Evolutionary conservation across 1,284 basidiomycete genomes (phyloP).

Genomic region (Bjerkandera adusta): DNA sequence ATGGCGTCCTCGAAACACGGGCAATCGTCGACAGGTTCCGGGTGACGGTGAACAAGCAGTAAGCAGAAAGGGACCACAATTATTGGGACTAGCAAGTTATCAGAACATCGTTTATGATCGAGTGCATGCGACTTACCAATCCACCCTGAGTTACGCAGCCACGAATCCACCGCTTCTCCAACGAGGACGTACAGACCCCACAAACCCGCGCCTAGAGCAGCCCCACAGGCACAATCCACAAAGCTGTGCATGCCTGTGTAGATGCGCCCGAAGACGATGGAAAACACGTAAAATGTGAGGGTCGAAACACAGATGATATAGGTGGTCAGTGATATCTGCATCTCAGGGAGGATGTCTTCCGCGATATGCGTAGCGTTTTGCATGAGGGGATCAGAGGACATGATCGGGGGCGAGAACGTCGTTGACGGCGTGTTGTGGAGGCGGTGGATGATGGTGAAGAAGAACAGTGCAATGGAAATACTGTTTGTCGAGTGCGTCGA

Average conservation of each 20-base stretch:
- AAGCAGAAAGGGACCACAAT: slow-evolving; percentile 66
- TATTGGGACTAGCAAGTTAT: slow-evolving; percentile 53
- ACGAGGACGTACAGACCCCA: slow-evolving; percentile 55
- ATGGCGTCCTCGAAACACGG: slow-evolving; percentile 99
- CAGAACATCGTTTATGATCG: neutral
- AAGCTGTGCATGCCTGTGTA: slow-evolving; percentile 93
- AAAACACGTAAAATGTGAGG: slow-evolving; percentile 65
- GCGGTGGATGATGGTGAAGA: slow-evolving; percentile 56
- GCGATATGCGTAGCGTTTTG: slow-evolving; percentile 14
- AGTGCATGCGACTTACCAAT: slow-evolving; percentile 40
- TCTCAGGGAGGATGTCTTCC: slow-evolving; percentile 14
- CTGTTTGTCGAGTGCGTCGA: slow-evolving; percentile 95
- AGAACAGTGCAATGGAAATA: slow-evolving; percentile 83
- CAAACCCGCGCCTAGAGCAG: slow-evolving; percentile 61
- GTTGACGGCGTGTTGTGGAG: slow-evolving; percentile 37
- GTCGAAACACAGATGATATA: slow-evolving; percentile 44
- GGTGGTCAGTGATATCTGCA: slow-evolving; percentile 39
- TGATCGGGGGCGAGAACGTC: slow-evolving; percentile 6
- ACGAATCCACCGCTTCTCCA: slow-evolving; percentile 42
- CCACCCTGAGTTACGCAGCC: slow-evolving; percentile 53
- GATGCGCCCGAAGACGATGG: slow-evolving; percentile 85
- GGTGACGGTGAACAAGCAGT: slow-evolving; percentile 83
- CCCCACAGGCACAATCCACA: slow-evolving; percentile 72
- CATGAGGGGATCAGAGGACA: slow-evolving; percentile 1
- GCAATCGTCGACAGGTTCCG: slow-evolving; percentile 93